Evolutionary conservation across 2,329 filamentous ascomycete species (phyloP).

Genomic region (Blastomyces silverae): DNA sequence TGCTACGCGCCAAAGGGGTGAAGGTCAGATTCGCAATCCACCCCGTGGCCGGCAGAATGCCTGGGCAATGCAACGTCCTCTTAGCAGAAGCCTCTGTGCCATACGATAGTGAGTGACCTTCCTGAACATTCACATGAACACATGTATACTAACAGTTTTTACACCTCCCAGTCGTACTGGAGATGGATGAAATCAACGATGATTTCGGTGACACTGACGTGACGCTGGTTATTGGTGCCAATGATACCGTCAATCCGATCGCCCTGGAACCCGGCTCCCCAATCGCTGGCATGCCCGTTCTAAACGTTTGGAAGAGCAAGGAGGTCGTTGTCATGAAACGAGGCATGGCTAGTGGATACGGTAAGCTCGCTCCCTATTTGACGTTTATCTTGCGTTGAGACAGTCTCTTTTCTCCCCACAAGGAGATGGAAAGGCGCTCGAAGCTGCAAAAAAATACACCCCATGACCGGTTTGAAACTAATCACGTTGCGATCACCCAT

Average conservation of each 20-base stretch:
- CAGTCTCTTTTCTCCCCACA: neutral
- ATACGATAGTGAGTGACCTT: slow-evolving; percentile 59
- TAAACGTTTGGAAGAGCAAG: slow-evolving; percentile 92
- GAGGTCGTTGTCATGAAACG: slow-evolving; percentile 91
- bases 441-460: neutral
- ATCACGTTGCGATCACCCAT: neutral
- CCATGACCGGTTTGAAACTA: neutral
- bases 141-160: slow-evolving; percentile 19
- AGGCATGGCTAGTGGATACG: slow-evolving; percentile 80
- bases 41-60: slow-evolving; percentile 85
- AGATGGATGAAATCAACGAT: slow-evolving; percentile 96
- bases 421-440: neutral
- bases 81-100: slow-evolving; percentile 81
- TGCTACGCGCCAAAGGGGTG: slow-evolving; percentile 66
- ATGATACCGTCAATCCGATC: slow-evolving; percentile 88
- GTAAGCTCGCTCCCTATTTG: slow-evolving; percentile 42
- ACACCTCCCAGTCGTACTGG: slow-evolving; percentile 58
- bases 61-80: slow-evolving; percentile 85
- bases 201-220: slow-evolving; percentile 81
- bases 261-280: slow-evolving; percentile 74
- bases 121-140: neutral
- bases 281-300: slow-evolving; percentile 86
- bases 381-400: neutral
- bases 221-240: slow-evolving; percentile 82
- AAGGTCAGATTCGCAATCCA: slow-evolving; percentile 86